Conservation (phyloP, 1,284 basidiomycete species). For the Cryptococcus sp. region DNA sequence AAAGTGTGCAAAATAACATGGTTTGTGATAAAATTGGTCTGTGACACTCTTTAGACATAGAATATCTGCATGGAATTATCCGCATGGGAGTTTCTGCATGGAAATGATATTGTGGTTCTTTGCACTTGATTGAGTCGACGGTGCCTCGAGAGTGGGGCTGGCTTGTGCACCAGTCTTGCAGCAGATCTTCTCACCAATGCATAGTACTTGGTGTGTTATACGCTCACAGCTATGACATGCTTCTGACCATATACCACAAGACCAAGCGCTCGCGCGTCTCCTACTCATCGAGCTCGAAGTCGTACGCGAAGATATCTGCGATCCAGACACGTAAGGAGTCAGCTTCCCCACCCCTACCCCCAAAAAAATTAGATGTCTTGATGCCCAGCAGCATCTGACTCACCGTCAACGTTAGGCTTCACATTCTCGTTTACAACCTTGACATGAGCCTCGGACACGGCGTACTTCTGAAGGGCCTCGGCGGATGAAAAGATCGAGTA, state of each 20-base stretch:
- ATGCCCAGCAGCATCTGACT: constrained; percentile 11
- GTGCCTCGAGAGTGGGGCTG: not conserved
- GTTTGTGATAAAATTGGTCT: not conserved
- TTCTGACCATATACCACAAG: too few species aligned
- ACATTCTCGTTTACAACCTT: constrained; percentile 42
- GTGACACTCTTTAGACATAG: not conserved
- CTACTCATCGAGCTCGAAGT: constrained; percentile 46
- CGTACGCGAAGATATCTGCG: constrained; percentile 48
- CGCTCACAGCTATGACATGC: too few species aligned
- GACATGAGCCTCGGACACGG: constrained; percentile 44
- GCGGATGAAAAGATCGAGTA: constrained; percentile 45
- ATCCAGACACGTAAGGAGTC: not conserved
- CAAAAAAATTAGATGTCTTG: too few species aligned
- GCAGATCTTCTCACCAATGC: too few species aligned
- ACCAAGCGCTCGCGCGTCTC: too few species aligned
- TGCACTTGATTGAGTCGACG: too few species aligned
- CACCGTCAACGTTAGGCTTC: constrained; percentile 41
- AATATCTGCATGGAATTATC: not conserved
- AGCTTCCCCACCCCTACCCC: not conserved
- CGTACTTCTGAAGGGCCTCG: constrained; percentile 44
- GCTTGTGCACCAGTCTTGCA: not conserved
- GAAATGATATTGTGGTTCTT: too few species aligned
- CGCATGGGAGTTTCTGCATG: too few species aligned
- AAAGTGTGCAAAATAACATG: not conserved
- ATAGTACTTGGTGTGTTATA: too few species aligned